Evolutionary conservation across 139 green algal genomes (phyloP).

Genomic region (Picochlorum sp.): DNA sequence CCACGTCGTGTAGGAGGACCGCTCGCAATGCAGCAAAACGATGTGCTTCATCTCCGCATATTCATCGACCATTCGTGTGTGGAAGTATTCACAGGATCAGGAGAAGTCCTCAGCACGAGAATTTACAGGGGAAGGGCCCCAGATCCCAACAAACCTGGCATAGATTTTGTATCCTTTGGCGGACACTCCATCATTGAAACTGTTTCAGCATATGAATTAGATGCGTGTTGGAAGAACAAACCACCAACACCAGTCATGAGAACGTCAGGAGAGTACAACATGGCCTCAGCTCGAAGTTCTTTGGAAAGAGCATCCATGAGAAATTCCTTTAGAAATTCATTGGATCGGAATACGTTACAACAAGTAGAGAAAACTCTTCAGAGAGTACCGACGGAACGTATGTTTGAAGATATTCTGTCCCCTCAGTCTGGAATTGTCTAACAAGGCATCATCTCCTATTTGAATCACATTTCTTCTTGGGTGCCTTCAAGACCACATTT

Average conservation of each 20-base stretch:
- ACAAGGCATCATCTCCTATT: too few relatives aligned
- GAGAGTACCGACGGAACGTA: too few relatives aligned
- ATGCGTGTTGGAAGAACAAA: slow-evolving; percentile 13
- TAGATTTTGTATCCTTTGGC: slow-evolving; percentile 29
- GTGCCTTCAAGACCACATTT: too few relatives aligned
- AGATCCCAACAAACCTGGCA: slow-evolving; percentile 8
- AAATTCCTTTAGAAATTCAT: too few relatives aligned
- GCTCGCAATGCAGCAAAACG: slow-evolving; percentile 27
- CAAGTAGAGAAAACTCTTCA: too few relatives aligned
- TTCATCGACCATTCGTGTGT: slow-evolving; percentile 68
- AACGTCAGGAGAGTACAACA: neutral
- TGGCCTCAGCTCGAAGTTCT: neutral
- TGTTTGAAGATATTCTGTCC: too few relatives aligned
- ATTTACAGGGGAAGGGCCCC: slow-evolving; percentile 52
- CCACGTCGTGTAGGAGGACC: slow-evolving; percentile 46
- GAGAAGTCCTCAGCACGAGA: slow-evolving; percentile 56
- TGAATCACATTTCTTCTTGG: too few relatives aligned
- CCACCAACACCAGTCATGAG: neutral
- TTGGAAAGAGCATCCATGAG: neutral
- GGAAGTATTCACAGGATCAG: slow-evolving; percentile 43
- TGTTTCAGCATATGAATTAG: slow-evolving; percentile 19
- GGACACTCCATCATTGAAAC: slow-evolving; percentile 10
- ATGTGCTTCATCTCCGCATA: slow-evolving; percentile 51
- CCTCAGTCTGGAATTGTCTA: too few relatives aligned
- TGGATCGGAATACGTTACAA: too few relatives aligned